These are phyloP conservation scores for Cladophialophora chaetospira DNA, from an alignment of 2,329 filamentous ascomycete species.

Conservation along the genomic window DNA sequence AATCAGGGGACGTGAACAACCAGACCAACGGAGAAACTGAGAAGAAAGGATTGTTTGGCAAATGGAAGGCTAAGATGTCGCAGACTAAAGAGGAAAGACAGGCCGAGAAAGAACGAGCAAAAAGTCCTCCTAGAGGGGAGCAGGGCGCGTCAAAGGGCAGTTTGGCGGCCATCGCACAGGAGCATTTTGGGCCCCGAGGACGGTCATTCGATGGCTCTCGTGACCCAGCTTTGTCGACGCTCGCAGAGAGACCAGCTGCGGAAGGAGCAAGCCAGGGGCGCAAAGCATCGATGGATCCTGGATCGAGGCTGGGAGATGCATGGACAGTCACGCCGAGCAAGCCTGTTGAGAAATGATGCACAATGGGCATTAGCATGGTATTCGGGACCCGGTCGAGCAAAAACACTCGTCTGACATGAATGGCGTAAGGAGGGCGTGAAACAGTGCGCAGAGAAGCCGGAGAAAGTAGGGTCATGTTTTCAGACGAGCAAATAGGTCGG, in stretches of 20 bases:
- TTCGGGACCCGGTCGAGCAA: not conserved
- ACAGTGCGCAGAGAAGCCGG: no score
- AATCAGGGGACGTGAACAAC: conserved; percentile 43
- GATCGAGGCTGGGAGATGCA: conserved; percentile 2
- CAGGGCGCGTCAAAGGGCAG: conserved; percentile 39
- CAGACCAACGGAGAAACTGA: conserved; percentile 45
- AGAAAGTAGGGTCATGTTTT: no score
- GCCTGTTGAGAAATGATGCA: not conserved
- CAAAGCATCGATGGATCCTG: conserved; percentile 3
- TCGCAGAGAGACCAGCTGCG: conserved; percentile 12
- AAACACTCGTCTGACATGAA: not conserved
- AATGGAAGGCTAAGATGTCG: conserved; percentile 65
- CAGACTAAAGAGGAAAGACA: conserved; percentile 57
- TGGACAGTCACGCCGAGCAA: not conserved
- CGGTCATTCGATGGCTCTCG: conserved; percentile 30
- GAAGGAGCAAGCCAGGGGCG: conserved; percentile 5
- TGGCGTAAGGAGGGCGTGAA: not conserved
- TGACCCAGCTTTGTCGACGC: conserved; percentile 23
- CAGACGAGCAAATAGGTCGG: no score
- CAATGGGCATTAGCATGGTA: not conserved
- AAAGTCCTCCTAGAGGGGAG: conserved; percentile 51
- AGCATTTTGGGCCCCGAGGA: conserved; percentile 29
- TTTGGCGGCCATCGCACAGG: conserved; percentile 40
- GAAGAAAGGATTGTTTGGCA: conserved; percentile 64
- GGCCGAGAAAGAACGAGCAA: conserved; percentile 55